Conservation (phyloP, 169 alveolate genomes). For the Plasmodium ovale region DNA sequence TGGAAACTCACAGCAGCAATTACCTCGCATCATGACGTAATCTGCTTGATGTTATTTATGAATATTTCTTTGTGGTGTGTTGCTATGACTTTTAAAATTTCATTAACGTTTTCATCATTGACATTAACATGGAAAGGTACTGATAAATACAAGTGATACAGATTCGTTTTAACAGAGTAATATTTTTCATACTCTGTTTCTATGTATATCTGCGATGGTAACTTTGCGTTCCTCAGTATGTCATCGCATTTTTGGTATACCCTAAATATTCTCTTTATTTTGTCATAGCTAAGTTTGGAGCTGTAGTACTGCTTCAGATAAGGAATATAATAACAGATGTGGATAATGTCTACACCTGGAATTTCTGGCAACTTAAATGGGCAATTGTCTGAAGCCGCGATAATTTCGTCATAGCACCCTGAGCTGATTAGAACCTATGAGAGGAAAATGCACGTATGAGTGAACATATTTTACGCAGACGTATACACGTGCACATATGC, state of each 20-base stretch:
- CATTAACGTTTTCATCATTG: conserved; percentile 68
- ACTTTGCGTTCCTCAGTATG: conserved; percentile 51
- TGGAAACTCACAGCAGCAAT: no score
- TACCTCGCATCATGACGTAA: conserved; percentile 3
- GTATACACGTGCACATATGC: no score
- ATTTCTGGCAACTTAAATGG: conserved; percentile 76
- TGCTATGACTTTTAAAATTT: conserved; percentile 70
- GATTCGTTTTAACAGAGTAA: conserved; percentile 57
- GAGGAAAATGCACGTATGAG: not conserved
- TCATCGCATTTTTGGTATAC: conserved; percentile 76
- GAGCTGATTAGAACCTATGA: conserved; percentile 77
- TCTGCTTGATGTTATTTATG: conserved; percentile 71
- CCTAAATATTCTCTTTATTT: conserved; percentile 49
- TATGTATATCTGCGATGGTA: conserved; percentile 72
- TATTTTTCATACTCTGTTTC: conserved; percentile 65
- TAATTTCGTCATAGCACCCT: conserved; percentile 78
- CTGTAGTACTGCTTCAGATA: conserved; percentile 71
- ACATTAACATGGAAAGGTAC: conserved; percentile 67
- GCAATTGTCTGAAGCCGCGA: conserved; percentile 71
- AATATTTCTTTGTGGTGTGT: conserved; percentile 68
- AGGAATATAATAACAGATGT: conserved; percentile 72
- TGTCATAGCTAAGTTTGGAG: conserved; percentile 30
- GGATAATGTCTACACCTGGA: conserved; percentile 52
- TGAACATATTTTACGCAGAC: no score
- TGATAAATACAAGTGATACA: conserved; percentile 60